Evolutionary conservation across 345 rosid species (phyloP).

Genomic region (Linum tenue): DNA sequence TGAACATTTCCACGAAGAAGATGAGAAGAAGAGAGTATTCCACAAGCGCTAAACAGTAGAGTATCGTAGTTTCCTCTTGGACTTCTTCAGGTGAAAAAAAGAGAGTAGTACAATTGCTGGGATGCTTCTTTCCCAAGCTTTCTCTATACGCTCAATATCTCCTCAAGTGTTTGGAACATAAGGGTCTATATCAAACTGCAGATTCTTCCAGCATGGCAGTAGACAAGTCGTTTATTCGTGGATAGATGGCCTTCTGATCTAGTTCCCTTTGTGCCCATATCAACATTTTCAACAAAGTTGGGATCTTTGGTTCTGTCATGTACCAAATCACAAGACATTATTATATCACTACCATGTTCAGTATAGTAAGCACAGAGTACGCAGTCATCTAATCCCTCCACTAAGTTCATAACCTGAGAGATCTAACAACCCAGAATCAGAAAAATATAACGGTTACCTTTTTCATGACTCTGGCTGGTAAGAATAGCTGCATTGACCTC

Average conservation of each 20-base stretch:
- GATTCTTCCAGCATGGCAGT: slow-evolving; percentile 72
- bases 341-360: too few species aligned
- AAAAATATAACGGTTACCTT: slow-evolving; percentile 26
- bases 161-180: too few species aligned
- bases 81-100: too few species aligned
- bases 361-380: too few species aligned
- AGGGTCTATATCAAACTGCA: slow-evolving; percentile 24
- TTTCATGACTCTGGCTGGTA: slow-evolving; percentile 95
- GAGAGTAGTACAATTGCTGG: too few species aligned
- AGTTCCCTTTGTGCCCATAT: slow-evolving; percentile 84
- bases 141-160: too few species aligned
- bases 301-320: slow-evolving; percentile 81
- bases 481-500: slow-evolving; percentile 97
- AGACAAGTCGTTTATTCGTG: slow-evolving; percentile 70
- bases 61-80: too few species aligned
- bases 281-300: slow-evolving; percentile 87
- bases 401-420: too few species aligned
- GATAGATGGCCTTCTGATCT: slow-evolving; percentile 86
- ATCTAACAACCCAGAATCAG: too few species aligned
- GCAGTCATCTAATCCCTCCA: too few species aligned
- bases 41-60: not conserved
- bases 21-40: slow-evolving; percentile 2
- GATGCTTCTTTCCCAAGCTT: too few species aligned
- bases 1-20: slow-evolving; percentile 2
- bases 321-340: not conserved